phyloP scores from a whole-genome alignment of 2,329 filamentous ascomycete species.

The Colletotrichum euphorbiae region DNA sequence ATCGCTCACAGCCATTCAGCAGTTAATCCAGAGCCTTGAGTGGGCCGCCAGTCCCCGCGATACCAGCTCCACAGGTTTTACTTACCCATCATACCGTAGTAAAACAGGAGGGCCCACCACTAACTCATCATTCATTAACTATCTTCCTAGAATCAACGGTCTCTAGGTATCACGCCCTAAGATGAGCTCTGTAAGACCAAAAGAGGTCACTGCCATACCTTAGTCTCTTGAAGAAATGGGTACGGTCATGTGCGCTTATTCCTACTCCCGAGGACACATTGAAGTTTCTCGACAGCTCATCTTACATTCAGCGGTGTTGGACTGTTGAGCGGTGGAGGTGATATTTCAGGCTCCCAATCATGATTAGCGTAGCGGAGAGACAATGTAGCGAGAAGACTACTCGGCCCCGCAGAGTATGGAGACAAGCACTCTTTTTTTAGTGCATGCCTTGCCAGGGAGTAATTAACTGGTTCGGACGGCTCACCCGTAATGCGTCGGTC shows the following conservation, averaged over 20 bases:
- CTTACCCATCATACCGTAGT: too few relatives aligned
- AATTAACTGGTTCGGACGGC: slow-evolving; percentile 9
- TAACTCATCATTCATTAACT: too few relatives aligned
- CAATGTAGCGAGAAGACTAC: slow-evolving; percentile 22
- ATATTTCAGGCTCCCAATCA: slow-evolving; percentile 36
- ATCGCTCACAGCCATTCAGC: too few relatives aligned
- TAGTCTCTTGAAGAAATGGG: slow-evolving; percentile 9
- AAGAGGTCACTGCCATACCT: background rate
- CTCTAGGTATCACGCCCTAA: too few relatives aligned
- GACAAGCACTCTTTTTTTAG: slow-evolving; percentile 33
- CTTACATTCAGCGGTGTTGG: slow-evolving; percentile 32
- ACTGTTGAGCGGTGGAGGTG: slow-evolving; percentile 22
- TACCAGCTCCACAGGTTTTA: too few relatives aligned
- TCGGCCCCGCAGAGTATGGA: slow-evolving; percentile 32
- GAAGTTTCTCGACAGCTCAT: slow-evolving; percentile 28
- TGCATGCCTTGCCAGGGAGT: slow-evolving; percentile 14
- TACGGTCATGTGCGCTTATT: slow-evolving; percentile 3
- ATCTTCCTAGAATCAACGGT: too few relatives aligned
- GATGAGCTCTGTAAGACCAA: background rate
- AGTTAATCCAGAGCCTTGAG: too few relatives aligned
- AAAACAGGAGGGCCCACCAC: too few relatives aligned
- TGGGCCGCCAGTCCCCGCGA: too few relatives aligned
- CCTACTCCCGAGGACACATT: background rate
- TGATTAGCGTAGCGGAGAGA: slow-evolving; percentile 25
- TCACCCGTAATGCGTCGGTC: slow-evolving; percentile 15